These are phyloP conservation scores for Heliamphora pulchella DNA, from an alignment of 179 eudicot genomes.

Conservation along the genomic window DNA sequence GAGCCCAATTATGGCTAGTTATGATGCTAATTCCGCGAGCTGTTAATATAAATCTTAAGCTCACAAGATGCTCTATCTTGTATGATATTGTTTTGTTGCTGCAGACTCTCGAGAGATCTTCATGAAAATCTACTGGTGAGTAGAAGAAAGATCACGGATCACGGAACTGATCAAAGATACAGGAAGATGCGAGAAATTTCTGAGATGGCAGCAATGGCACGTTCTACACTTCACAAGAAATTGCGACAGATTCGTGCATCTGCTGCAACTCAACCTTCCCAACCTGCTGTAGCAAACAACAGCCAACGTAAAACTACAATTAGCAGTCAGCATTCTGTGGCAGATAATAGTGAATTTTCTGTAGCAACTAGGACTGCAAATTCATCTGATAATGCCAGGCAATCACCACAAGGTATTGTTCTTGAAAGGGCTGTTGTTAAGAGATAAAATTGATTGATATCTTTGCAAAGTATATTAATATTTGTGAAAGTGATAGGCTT, in stretches of 20 bases:
- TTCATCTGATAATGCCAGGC: slow-evolving; percentile 21
- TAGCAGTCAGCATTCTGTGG: slow-evolving; percentile 20
- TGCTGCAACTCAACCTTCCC: slow-evolving; percentile 28
- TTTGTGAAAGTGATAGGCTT: too few species aligned
- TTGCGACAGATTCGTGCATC: slow-evolving; percentile 54
- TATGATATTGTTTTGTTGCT: slow-evolving; percentile 12
- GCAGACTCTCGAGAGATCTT: slow-evolving; percentile 64
- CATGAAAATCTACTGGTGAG: slow-evolving; percentile 48
- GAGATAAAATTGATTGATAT: too few species aligned
- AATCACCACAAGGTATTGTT: slow-evolving; percentile 42
- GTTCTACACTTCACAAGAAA: slow-evolving; percentile 65
- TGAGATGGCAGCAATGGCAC: slow-evolving; percentile 56
- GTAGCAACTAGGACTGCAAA: slow-evolving; percentile 17
- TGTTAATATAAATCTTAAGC: too few species aligned
- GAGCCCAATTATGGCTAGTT: too few species aligned
- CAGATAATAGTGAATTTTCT: slow-evolving; percentile 17
- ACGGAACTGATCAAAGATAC: slow-evolving; percentile 44
- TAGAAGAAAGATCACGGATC: slow-evolving; percentile 48
- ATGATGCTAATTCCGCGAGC: too few species aligned
- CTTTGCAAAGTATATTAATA: too few species aligned
- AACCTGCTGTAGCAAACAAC: slow-evolving; percentile 19
- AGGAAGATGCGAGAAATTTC: slow-evolving; percentile 55
- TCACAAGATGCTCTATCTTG: background rate
- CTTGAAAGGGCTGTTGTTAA: too few species aligned
- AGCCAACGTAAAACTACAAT: slow-evolving; percentile 15